These are phyloP conservation scores for Myriosclerotinia duriaeana DNA, from an alignment of 2,329 filamentous ascomycete species.

Conservation along the genomic window DNA sequence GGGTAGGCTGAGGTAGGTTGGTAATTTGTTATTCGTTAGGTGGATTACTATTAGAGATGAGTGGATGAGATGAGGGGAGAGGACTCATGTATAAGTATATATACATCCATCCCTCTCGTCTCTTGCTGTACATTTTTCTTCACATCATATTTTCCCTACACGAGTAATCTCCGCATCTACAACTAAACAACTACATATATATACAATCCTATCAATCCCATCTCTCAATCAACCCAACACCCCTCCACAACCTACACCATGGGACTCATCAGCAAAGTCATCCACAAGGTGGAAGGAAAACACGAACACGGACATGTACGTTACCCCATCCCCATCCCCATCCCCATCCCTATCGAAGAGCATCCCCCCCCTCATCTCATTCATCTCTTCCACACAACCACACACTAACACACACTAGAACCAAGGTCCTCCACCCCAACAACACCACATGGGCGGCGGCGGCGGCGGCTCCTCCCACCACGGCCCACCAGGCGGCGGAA, in stretches of 20 bases:
- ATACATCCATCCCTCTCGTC: not conserved
- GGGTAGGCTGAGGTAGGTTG: no score
- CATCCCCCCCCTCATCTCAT: not conserved
- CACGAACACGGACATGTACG: not conserved
- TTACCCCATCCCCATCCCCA: no score
- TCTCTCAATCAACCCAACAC: not conserved
- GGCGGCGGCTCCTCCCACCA: not conserved
- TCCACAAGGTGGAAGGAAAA: constrained; percentile 18
- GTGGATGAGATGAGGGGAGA: no score
- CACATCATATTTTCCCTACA: no score
- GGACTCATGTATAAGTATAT: not conserved
- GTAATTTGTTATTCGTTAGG: no score
- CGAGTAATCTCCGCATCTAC: not conserved
- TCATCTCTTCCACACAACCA: not conserved
- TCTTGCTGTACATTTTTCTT: not conserved
- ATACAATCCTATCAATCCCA: not conserved
- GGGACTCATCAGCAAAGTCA: constrained; percentile 11
- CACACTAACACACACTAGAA: not conserved
- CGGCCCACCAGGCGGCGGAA: not conserved
- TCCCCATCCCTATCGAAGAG: no score
- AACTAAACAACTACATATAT: no score
- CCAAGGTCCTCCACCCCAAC: not conserved
- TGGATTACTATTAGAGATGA: no score
- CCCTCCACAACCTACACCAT: not conserved
- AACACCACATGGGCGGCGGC: constrained; percentile 5